Conservation (phyloP, 352 stramenopile species). For the Phytophthora constricta region DNA sequence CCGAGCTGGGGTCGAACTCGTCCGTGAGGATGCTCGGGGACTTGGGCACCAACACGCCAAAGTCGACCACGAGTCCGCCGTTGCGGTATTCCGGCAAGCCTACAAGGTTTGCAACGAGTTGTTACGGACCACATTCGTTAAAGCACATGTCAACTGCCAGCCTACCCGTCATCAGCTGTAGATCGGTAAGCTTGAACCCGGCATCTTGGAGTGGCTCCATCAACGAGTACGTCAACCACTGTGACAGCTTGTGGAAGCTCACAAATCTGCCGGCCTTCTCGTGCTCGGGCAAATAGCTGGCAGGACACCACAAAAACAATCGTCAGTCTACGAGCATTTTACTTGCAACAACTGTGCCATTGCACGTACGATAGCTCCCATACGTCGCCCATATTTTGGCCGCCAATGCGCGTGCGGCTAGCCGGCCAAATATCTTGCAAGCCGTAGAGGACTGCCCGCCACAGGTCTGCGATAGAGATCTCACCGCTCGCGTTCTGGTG, state of each 20-base stretch:
- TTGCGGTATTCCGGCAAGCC: conserved; percentile 87
- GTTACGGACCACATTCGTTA: too few species aligned
- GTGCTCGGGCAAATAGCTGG: conserved; percentile 57
- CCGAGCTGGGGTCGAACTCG: conserved; percentile 64
- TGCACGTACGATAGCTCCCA: conserved; percentile 73
- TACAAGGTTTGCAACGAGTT: too few species aligned
- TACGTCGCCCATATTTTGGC: conserved; percentile 87
- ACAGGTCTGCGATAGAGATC: conserved; percentile 74
- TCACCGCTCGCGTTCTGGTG: conserved; percentile 60
- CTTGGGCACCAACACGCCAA: conserved; percentile 81
- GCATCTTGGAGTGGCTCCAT: conserved; percentile 88
- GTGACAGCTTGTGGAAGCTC: conserved; percentile 90
- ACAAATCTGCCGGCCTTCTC: conserved; percentile 67
- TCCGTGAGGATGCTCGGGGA: conserved; percentile 56
- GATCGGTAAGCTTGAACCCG: conserved; percentile 79
- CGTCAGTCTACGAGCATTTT: neutral
- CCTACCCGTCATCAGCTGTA: conserved; percentile 67
- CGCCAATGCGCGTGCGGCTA: conserved; percentile 71
- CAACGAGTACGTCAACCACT: conserved; percentile 90
- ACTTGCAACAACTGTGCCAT: neutral
- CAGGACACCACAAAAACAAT: neutral
- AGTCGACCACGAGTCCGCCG: conserved; percentile 81
- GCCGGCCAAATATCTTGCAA: conserved; percentile 87
- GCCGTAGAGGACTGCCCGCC: conserved; percentile 82
- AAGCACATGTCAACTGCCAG: neutral